Base-by-base conservation (phyloP, 176 grass and related monocot genomes). In the Pharus latifolius region DNA sequence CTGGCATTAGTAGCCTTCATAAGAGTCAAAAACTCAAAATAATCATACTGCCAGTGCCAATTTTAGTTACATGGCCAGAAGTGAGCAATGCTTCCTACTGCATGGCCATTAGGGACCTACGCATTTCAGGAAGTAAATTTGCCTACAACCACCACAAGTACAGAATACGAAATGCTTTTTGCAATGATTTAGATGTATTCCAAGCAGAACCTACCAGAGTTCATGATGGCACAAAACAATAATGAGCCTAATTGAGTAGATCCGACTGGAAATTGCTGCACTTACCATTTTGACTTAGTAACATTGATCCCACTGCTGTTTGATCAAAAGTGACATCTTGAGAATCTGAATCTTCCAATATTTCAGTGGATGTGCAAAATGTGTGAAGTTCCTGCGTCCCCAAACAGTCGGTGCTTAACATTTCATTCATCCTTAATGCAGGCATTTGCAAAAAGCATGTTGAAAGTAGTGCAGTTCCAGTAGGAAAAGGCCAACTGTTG, bases 401-500 rank as follows among this genome's bases (percentile, higher is more conserved):
- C 80, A 80, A 60, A 82, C 49, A 92, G 77, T 82, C 81, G 47
- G 57, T 78, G 46, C 78, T 88, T 80, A 74, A 80, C 77, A 85
- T 85, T 66, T 75, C 88, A 81, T 92, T 92, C 60, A 73, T 85
- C 63, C 80, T 92, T 84, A 88, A 79, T 83, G 82, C 70, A 76
- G 80, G 79, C 72, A 88, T 88, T 85, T 73, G 78, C 76, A 79
- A 62, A 81, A 81, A 78, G 74, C 72, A 79, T 85, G 79, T 70
- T 56, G 42, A 81, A 84, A 87, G 72, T 77, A 83, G 65, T 81
- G 61, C 68, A 78, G 77, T 63, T 87, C 80, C 80, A 87, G 80
- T 73, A 78, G 80, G 74, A 77, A 79, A 87, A 82, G 78, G 75
- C 83, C 82, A 82, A 90, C 87, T 90, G 69, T 80, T 71, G 79